A percentile compares a stretch with the other conserved stretches of the same genome.
Conservation (phyloP, 169 alveolate species). For the Plasmodium gonderi region DNA sequence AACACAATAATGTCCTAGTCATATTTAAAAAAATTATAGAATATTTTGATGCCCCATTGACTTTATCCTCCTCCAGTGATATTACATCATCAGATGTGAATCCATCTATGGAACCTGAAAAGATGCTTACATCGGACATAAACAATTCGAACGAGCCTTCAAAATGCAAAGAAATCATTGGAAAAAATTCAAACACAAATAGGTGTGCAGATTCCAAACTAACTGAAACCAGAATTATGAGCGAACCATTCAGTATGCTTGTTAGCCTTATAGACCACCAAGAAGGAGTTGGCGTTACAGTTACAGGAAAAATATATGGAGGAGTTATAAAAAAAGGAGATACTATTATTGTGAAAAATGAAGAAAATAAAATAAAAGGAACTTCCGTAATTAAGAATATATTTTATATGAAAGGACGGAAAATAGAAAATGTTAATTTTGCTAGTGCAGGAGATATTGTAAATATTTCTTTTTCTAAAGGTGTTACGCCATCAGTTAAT, state of each 20-base stretch:
- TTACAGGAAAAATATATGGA: constrained; percentile 86
- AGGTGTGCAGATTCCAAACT: background rate
- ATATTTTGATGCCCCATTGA: constrained; percentile 58
- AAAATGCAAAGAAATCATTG: background rate
- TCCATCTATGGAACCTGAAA: background rate
- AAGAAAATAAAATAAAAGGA: constrained; percentile 77
- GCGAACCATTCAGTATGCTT: constrained; percentile 79
- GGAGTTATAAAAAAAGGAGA: constrained; percentile 84
- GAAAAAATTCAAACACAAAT: background rate
- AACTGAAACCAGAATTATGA: background rate
- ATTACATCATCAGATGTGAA: background rate
- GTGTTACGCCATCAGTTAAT: constrained; percentile 83
- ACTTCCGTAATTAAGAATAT: constrained; percentile 80
- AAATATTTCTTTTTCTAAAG: constrained; percentile 81
- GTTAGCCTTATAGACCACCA: constrained; percentile 84
- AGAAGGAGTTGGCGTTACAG: constrained; percentile 82
- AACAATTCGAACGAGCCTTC: background rate
- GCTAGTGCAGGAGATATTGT: constrained; percentile 87
- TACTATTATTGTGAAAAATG: constrained; percentile 80
- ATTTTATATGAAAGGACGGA: constrained; percentile 79
- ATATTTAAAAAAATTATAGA: constrained; percentile 73
- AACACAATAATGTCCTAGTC: constrained; percentile 47
- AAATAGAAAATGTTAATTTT: constrained; percentile 76
- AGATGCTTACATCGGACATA: background rate
- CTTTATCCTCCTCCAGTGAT: background rate